These are phyloP conservation scores for Alternaria sp. DNA, from an alignment of 2,329 filamentous ascomycete genomes.

Conservation along the genomic window DNA sequence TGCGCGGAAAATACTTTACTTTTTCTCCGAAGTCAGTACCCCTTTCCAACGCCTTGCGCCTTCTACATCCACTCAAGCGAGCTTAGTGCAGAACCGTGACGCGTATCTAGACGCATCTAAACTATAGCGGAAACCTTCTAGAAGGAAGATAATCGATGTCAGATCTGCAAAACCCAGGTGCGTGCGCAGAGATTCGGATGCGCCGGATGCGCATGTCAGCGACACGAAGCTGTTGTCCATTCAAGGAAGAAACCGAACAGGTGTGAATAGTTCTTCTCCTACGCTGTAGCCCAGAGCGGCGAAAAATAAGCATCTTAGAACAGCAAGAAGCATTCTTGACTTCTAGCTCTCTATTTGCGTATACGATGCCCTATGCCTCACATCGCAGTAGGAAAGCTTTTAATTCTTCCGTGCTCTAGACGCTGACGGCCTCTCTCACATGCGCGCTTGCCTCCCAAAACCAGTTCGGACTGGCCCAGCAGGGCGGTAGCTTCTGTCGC, in stretches of 20 bases:
- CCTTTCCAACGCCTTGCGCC: neutral
- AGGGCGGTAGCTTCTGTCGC: neutral
- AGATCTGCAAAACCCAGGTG: conserved; percentile 1
- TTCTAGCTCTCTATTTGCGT: neutral
- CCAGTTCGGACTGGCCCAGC: neutral
- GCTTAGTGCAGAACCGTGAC: neutral
- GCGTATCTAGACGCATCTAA: neutral
- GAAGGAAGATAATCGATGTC: conserved; percentile 3
- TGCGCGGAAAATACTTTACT: neutral
- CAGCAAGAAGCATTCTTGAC: neutral
- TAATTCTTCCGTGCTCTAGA: neutral
- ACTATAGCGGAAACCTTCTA: conserved; percentile 2
- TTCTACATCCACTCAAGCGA: neutral
- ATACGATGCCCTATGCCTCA: neutral
- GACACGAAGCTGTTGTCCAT: neutral
- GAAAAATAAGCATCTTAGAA: neutral
- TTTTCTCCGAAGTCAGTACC: neutral
- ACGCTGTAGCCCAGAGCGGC: neutral
- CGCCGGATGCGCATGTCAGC: neutral
- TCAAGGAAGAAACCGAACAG: neutral
- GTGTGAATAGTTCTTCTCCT: neutral
- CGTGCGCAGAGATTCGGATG: neutral
- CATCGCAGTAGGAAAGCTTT: neutral
- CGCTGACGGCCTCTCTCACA: neutral
- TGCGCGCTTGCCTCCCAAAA: neutral